These are phyloP conservation scores for Micromonas pusilla DNA, from an alignment of 139 green algal genomes.

Conservation along the genomic window DNA sequence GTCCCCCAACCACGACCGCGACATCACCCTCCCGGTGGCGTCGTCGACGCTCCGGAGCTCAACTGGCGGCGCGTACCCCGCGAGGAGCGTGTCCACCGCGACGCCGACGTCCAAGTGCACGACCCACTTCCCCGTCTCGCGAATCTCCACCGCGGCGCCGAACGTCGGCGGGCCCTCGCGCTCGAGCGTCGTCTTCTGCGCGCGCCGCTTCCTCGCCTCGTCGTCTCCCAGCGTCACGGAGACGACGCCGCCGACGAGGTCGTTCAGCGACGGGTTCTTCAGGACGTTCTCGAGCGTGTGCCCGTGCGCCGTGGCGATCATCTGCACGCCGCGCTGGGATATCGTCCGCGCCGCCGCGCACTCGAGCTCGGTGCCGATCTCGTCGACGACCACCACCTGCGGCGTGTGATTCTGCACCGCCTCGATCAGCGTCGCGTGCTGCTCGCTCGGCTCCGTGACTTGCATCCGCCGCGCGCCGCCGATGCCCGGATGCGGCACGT, in stretches of 20 bases:
- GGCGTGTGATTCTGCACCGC: conserved; percentile 86
- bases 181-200: conserved; percentile 16
- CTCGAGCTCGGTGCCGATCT: conserved; percentile 70
- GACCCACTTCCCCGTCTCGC: background rate
- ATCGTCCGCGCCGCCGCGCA: conserved; percentile 61
- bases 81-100: conserved; percentile 9
- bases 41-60: conserved; percentile 1
- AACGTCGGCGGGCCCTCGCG: conserved; percentile 19
- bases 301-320: conserved; percentile 74
- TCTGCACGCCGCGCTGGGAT: conserved; percentile 68
- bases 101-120: conserved; percentile 14
- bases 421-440: conserved; percentile 50
- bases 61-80: background rate
- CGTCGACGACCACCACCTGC: conserved; percentile 70
- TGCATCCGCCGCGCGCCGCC: conserved; percentile 45
- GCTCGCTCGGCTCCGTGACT: conserved; percentile 36
- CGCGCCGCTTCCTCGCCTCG: background rate
- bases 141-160: background rate
- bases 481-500: conserved; percentile 60
- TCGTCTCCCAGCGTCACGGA: conserved; percentile 16
- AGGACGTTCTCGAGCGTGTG: conserved; percentile 57
- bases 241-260: conserved; percentile 29
- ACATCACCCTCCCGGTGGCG: background rate
- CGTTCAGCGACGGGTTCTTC: conserved; percentile 61
- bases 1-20: no score